Conservation (phyloP, 306 rosid species). For the Medicago truncatula region MtrunA17r5.0-ANR NC_053044.1:43452501-43453000, state of each 20-base stretch:
- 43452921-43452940: conserved; percentile 90
- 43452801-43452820: conserved; percentile 91
- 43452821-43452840: conserved; percentile 80
- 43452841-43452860: conserved; percentile 74
- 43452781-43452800: conserved; percentile 79
- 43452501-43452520: too few relatives aligned
- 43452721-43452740: conserved; percentile 38
- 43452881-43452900: conserved; percentile 77
- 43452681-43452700: conserved; percentile 25
- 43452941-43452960: conserved; percentile 85
- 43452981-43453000: conserved; percentile 28
- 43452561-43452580: too few relatives aligned
- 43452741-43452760: conserved; percentile 96
- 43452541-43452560: too few relatives aligned
- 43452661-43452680: conserved; percentile 20
- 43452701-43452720: conserved; percentile 36
- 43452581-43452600: too few relatives aligned
- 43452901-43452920: conserved; percentile 77
- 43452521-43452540: too few relatives aligned
- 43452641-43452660: background rate
- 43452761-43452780: conserved; percentile 72
- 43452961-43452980: conserved; percentile 79
- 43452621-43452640: too few relatives aligned
- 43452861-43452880: conserved; percentile 82
- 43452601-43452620: too few relatives aligned